phyloP scores from a whole-genome alignment of 225 moss, liverwort and hornwort species.

The Rhytidiadelphus loreus region DNA sequence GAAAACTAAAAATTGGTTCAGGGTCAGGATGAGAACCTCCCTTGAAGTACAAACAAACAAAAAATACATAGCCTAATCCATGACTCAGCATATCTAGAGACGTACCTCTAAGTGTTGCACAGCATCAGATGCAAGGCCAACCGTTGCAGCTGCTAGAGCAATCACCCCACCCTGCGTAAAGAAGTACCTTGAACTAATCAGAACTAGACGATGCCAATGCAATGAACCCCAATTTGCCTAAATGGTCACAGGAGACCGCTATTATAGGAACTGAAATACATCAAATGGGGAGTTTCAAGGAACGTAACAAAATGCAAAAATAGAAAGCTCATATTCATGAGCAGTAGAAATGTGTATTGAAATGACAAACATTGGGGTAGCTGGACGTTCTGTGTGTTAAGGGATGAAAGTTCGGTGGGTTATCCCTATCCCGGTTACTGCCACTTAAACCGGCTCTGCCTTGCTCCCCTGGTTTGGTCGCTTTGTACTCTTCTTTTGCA shows the following conservation, averaged over 20 bases:
- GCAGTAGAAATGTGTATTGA: neutral
- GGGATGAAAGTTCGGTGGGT: neutral
- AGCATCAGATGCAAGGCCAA: slow-evolving; percentile 42
- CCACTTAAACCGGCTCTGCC: neutral
- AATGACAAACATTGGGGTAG: neutral
- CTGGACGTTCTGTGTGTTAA: neutral
- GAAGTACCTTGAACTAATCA: neutral
- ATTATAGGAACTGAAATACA: neutral
- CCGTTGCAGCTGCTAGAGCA: slow-evolving; percentile 46
- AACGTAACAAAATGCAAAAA: neutral
- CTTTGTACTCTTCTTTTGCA: neutral
- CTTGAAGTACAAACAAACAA: neutral
- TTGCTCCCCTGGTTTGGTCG: neutral
- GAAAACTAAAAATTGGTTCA: neutral
- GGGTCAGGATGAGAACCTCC: neutral
- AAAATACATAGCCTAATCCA: neutral
- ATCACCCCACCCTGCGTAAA: slow-evolving; percentile 36
- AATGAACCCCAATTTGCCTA: neutral
- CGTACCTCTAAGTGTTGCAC: slow-evolving; percentile 34
- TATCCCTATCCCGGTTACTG: neutral
- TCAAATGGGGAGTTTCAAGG: neutral
- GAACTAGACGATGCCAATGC: neutral
- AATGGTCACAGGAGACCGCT: neutral
- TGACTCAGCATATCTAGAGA: neutral
- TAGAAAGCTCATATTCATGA: neutral